Evolutionary conservation across 148 eudicot species (phyloP).

Genomic region (Cornus florida): DNA sequence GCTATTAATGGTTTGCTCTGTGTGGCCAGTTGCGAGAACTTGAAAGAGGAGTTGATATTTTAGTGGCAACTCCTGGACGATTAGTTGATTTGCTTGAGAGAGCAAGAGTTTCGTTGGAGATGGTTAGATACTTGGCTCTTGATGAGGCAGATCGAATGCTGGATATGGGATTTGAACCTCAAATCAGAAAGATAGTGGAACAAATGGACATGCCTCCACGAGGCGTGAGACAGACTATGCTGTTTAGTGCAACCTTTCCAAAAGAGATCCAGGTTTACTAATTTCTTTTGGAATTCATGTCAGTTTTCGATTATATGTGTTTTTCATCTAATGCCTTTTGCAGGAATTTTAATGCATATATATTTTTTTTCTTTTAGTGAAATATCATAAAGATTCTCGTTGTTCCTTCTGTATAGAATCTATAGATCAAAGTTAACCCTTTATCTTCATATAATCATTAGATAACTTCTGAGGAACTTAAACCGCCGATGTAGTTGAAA

Average conservation of each 20-base stretch:
- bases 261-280: conserved; percentile 89
- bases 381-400: not conserved
- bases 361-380: not conserved
- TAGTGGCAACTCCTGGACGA: conserved; percentile 95
- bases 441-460: not conserved
- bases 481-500: not conserved
- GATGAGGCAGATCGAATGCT: conserved; percentile 96
- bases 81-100: conserved; percentile 90
- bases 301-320: not conserved
- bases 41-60: conserved; percentile 90
- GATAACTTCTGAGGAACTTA: not conserved
- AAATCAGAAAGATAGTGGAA: conserved; percentile 89
- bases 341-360: not conserved
- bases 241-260: conserved; percentile 94
- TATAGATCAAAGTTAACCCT: no score
- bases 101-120: conserved; percentile 67
- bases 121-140: conserved; percentile 74
- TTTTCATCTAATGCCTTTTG: not conserved
- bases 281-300: not conserved
- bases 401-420: not conserved
- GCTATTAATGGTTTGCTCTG: conserved; percentile 10
- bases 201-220: conserved; percentile 86
- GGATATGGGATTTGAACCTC: conserved; percentile 97
- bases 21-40: conserved; percentile 68
- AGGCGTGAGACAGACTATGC: conserved; percentile 82